Conservation (phyloP, 768 basidiomycete species). For the Leccinum barrowsii region DNA sequence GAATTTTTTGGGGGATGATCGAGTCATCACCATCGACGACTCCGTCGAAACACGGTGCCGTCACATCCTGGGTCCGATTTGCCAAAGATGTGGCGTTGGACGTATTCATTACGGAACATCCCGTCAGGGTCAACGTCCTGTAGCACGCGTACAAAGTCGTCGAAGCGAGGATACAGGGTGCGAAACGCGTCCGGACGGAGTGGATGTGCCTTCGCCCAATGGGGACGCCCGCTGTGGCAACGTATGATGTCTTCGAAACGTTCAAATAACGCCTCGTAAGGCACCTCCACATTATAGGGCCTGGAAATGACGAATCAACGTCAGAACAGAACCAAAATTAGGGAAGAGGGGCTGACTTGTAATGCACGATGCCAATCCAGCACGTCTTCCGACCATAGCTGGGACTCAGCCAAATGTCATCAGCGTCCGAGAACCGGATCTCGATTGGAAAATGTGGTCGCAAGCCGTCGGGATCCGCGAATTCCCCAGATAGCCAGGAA, state of each 20-base stretch:
- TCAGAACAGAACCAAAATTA: background rate
- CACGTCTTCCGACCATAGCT: constrained; percentile 73
- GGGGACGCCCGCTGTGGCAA: constrained; percentile 76
- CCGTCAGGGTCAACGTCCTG: constrained; percentile 69
- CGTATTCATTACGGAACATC: constrained; percentile 84
- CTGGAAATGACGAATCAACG: constrained; percentile 37
- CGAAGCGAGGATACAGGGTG: constrained; percentile 75
- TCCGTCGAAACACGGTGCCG: constrained; percentile 46
- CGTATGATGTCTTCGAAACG: constrained; percentile 71
- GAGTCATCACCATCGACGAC: constrained; percentile 7
- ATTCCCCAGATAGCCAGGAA: constrained; percentile 67
- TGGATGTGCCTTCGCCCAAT: constrained; percentile 93
- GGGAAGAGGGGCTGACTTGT: constrained; percentile 59
- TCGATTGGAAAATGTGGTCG: constrained; percentile 92
- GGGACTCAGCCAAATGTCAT: constrained; percentile 95
- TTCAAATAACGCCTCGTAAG: constrained; percentile 75
- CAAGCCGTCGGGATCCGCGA: constrained; percentile 63
- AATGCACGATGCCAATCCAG: constrained; percentile 98
- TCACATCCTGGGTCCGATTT: constrained; percentile 38
- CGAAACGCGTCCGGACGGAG: constrained; percentile 63
- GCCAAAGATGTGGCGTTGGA: constrained; percentile 83
- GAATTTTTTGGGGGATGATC: background rate
- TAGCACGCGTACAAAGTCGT: constrained; percentile 68
- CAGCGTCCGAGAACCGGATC: constrained; percentile 80
- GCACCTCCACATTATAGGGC: constrained; percentile 80